Conservation (phyloP, 2,329 filamentous ascomycete species). For the Microcyclospora tardicrescens region DNA sequence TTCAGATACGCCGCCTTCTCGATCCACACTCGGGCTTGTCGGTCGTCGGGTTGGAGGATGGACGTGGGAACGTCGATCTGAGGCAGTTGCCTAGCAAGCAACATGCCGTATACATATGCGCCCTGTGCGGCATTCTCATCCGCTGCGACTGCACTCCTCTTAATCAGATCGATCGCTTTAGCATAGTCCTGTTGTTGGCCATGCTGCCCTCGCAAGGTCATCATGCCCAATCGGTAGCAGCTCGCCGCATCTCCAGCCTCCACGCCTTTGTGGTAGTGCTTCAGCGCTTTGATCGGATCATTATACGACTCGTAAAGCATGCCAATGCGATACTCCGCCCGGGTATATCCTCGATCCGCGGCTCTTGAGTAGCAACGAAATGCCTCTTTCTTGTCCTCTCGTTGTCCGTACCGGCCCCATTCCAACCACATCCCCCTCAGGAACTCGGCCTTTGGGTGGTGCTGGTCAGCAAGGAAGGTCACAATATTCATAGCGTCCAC, state of each 20-base stretch:
- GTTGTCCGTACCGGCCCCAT: constrained; percentile 88
- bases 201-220: constrained; percentile 88
- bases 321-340: constrained; percentile 91
- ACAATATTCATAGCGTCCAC: constrained; percentile 87
- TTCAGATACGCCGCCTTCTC: constrained; percentile 94
- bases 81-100: constrained; percentile 79
- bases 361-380: constrained; percentile 76
- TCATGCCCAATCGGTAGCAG: constrained; percentile 83
- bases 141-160: constrained; percentile 66
- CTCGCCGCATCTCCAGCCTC: constrained; percentile 76
- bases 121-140: constrained; percentile 96
- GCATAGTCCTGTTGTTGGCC: constrained; percentile 72
- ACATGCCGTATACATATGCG: constrained; percentile 80
- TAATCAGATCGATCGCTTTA: constrained; percentile 69
- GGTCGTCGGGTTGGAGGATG: constrained; percentile 58
- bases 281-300: constrained; percentile 78
- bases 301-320: constrained; percentile 97
- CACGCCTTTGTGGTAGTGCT: constrained; percentile 77
- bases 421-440: constrained; percentile 94
- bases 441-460: constrained; percentile 87
- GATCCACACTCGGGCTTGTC: constrained; percentile 69
- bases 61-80: constrained; percentile 69
- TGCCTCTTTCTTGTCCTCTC: constrained; percentile 87
- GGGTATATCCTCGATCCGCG: constrained; percentile 71
- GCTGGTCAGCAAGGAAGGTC: constrained; percentile 75